Evolutionary conservation across 2,329 filamentous ascomycete genomes (phyloP).

Genomic region (Pseudocercospora eumusae): DNA sequence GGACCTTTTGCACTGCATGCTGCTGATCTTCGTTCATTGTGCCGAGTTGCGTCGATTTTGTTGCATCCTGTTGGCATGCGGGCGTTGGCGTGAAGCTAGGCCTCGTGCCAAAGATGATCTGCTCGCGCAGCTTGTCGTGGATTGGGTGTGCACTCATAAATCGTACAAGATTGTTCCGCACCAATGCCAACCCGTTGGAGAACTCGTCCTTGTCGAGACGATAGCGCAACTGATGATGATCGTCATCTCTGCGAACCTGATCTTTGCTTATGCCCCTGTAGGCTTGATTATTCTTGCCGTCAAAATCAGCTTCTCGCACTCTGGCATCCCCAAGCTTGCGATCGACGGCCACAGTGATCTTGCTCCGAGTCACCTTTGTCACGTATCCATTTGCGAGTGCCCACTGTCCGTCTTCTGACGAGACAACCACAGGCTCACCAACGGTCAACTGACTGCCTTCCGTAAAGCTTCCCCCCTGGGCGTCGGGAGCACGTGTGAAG

Average conservation of each 20-base stretch:
- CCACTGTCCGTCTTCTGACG: slow-evolving; percentile 92
- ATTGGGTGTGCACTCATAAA: slow-evolving; percentile 64
- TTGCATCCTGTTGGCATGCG: slow-evolving; percentile 11
- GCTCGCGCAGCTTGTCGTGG: slow-evolving; percentile 62
- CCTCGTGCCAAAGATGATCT: slow-evolving; percentile 75
- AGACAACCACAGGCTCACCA: slow-evolving; percentile 93
- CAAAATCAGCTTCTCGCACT: slow-evolving; percentile 72
- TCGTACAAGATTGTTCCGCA: slow-evolving; percentile 89
- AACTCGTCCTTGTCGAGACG: slow-evolving; percentile 97
- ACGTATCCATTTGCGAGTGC: slow-evolving; percentile 92
- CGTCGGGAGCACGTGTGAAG: slow-evolving; percentile 63
- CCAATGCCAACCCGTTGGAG: slow-evolving; percentile 93
- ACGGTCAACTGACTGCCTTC: slow-evolving; percentile 79
- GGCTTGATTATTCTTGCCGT: slow-evolving; percentile 74
- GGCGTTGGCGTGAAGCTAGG: slow-evolving; percentile 64
- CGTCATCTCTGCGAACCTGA: slow-evolving; percentile 51
- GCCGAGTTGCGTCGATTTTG: slow-evolving; percentile 35
- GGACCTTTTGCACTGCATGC: slow-evolving; percentile 86
- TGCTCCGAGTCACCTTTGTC: slow-evolving; percentile 69
- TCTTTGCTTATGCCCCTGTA: slow-evolving; percentile 94
- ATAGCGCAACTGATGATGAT: slow-evolving; percentile 64
- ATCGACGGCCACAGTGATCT: slow-evolving; percentile 87
- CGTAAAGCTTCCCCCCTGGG: slow-evolving; percentile 73
- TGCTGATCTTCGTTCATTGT: slow-evolving; percentile 83
- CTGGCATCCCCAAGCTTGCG: slow-evolving; percentile 84